phyloP scores from a whole-genome alignment of 2,329 filamentous ascomycete genomes.

The Pyricularia pennisetigena region DNA sequence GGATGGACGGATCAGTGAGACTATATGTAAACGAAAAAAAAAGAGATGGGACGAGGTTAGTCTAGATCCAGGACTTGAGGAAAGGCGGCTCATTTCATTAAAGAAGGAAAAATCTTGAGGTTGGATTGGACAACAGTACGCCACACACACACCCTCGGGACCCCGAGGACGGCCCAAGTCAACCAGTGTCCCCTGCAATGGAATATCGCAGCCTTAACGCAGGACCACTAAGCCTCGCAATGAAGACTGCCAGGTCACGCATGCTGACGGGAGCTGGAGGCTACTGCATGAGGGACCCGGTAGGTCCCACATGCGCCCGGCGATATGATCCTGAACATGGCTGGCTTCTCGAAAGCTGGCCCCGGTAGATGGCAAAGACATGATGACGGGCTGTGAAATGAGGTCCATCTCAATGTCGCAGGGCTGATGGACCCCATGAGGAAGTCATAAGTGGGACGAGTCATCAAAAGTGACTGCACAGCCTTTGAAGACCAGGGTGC shows the following conservation, averaged over 20 bases:
- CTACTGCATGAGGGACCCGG: background rate
- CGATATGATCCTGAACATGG: background rate
- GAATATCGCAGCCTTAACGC: background rate
- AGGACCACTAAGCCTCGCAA: background rate
- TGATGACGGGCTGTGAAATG: background rate
- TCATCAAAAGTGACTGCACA: background rate
- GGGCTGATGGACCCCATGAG: background rate
- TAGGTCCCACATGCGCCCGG: background rate
- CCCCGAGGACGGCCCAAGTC: background rate
- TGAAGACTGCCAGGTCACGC: background rate
- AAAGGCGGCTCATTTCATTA: slow-evolving; percentile 3
- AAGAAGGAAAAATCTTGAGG: slow-evolving; percentile 4
- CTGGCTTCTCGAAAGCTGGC: background rate
- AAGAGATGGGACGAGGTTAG: slow-evolving; percentile 1
- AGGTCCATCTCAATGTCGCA: background rate
- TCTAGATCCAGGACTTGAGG: background rate
- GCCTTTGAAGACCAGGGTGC: background rate
- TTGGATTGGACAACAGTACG: background rate
- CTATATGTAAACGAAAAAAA: background rate
- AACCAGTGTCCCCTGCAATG: background rate
- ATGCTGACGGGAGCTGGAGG: background rate
- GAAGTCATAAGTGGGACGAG: background rate
- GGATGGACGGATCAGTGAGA: slow-evolving; percentile 34
- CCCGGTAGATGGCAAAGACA: background rate
- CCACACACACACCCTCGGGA: background rate